Conservation (phyloP, 495 filamentous ascomycete species). For the Cryomyces antarcticus region DNA sequence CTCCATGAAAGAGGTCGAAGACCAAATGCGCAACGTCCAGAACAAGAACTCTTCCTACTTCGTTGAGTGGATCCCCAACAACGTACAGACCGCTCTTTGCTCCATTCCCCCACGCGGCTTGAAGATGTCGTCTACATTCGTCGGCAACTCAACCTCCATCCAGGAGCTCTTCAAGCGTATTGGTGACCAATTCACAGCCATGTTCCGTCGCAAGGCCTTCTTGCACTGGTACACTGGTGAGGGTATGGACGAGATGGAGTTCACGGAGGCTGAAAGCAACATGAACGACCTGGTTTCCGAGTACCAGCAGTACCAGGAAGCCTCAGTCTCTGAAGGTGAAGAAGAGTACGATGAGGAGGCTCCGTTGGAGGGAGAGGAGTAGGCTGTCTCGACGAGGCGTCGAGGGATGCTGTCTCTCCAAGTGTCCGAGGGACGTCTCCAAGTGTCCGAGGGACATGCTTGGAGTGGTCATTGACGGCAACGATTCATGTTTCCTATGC, state of each 20-base stretch:
- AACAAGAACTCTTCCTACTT: conserved; percentile 99
- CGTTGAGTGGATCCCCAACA: conserved; percentile 99
- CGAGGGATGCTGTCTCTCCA: too few relatives aligned
- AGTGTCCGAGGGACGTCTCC: too few relatives aligned
- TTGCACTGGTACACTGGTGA: conserved; percentile 99
- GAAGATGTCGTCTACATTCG: conserved; percentile 98
- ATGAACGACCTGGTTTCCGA: conserved; percentile 99
- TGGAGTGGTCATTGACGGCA: too few relatives aligned
- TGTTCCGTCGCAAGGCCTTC: conserved; percentile 99
- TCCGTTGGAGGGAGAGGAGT: conserved; percentile 29
- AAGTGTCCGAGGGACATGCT: too few relatives aligned
- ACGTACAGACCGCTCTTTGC: conserved; percentile 99
- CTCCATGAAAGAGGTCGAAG: conserved; percentile 99
- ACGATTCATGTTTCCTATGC: too few relatives aligned
- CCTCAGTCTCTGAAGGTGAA: conserved; percentile 59
- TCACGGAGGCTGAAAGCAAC: conserved; percentile 99
- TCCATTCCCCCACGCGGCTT: conserved; percentile 95
- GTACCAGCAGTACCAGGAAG: conserved; percentile 99
- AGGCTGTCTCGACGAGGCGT: conserved; percentile 2
- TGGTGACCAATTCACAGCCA: conserved; percentile 98
- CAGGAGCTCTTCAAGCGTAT: conserved; percentile 99
- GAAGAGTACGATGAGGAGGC: conserved; percentile 43
- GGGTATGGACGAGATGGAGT: conserved; percentile 99
- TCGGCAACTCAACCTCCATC: conserved; percentile 98
- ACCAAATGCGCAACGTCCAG: conserved; percentile 99